A percentile compares a stretch with the other conserved stretches of the same genome.
Conservation (phyloP, 148 eudicot genomes). For the Pouteria glomerata region DNA sequence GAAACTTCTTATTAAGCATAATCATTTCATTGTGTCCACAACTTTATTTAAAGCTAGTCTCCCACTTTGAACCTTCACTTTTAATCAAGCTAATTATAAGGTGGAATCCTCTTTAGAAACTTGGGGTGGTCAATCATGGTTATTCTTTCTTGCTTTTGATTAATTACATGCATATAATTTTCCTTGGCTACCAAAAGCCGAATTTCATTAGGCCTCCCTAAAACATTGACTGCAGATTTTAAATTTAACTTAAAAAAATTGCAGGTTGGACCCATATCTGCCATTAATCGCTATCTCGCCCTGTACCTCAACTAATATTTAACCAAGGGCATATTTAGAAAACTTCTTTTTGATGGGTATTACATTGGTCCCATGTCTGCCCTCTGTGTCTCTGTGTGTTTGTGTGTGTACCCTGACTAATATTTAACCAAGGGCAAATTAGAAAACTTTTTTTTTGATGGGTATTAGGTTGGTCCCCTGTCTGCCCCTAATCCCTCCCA, state of each 20-base stretch:
- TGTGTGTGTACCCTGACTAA: too few relatives aligned
- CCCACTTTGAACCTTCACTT: conserved; percentile 20
- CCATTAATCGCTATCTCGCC: too few relatives aligned
- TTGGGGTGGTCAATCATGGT: conserved; percentile 24
- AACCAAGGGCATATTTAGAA: too few relatives aligned
- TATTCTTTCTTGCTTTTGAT: conserved; percentile 11
- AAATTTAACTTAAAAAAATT: neutral
- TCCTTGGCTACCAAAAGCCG: neutral
- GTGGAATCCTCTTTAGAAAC: conserved; percentile 10
- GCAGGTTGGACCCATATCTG: too few relatives aligned
- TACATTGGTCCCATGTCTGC: neutral
- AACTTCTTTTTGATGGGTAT: neutral
- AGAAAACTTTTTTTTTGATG: too few relatives aligned
- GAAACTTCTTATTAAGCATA: conserved; percentile 27
- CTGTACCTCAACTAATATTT: too few relatives aligned
- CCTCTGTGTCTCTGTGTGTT: too few relatives aligned
- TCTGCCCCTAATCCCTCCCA: too few relatives aligned
- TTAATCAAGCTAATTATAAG: conserved; percentile 8
- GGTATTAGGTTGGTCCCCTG: too few relatives aligned
- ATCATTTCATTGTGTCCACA: conserved; percentile 12
- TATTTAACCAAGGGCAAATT: too few relatives aligned
- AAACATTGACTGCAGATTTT: neutral
- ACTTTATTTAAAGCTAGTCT: conserved; percentile 20
- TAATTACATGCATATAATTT: neutral
- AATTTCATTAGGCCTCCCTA: neutral